phyloP scores from a whole-genome alignment of 2,329 filamentous ascomycete species.

The Orbilia javanica region DNA sequence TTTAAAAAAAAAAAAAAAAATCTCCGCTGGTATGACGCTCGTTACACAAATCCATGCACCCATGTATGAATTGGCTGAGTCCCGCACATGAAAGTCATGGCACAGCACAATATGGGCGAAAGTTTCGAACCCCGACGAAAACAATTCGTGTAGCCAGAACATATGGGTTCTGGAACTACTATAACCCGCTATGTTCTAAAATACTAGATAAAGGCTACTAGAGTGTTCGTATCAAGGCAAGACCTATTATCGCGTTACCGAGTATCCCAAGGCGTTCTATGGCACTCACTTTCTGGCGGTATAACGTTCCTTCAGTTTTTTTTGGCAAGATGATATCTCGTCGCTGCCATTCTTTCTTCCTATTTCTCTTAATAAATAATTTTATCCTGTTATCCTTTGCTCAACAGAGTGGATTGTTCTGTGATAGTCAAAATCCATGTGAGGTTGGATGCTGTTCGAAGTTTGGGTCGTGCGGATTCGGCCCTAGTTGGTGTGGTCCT shows the following conservation, averaged over 20 bases:
- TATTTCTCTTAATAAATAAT: too few species aligned
- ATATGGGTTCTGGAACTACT: background rate
- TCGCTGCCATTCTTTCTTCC: too few species aligned
- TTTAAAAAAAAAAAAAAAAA: background rate
- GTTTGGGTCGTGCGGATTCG: slow-evolving; percentile 10
- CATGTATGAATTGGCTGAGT: background rate
- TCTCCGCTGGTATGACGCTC: background rate
- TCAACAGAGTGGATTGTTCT: background rate
- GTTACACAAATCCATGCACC: background rate
- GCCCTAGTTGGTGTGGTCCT: slow-evolving; percentile 45
- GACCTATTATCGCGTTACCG: too few species aligned
- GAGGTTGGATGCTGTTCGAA: background rate
- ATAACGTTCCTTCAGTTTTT: too few species aligned
- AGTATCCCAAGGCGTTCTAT: too few species aligned
- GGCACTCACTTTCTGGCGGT: too few species aligned
- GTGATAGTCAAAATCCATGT: background rate
- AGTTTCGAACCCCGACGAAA: background rate
- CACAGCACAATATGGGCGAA: background rate
- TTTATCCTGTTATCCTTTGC: too few species aligned
- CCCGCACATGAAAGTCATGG: background rate
- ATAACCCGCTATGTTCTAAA: background rate
- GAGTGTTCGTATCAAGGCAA: too few species aligned
- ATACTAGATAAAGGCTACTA: background rate
- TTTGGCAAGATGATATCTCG: too few species aligned
- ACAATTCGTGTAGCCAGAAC: background rate